Evolutionary conservation across 2,329 filamentous ascomycete genomes (phyloP).

Genomic region (Neurospora sp.): DNA sequence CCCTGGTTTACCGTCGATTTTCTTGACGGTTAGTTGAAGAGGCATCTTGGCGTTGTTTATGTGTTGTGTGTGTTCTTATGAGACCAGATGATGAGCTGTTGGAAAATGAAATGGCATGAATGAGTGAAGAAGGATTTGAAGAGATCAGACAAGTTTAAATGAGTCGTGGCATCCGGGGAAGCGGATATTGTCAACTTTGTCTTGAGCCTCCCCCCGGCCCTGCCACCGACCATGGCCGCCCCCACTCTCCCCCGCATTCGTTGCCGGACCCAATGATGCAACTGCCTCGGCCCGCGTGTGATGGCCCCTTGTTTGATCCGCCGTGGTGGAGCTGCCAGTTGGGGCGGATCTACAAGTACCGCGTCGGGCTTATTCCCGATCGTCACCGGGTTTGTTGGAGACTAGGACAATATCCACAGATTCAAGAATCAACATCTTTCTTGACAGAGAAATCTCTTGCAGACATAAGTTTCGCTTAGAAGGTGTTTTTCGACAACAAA

Average conservation of each 20-base stretch:
- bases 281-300: constrained; percentile 11
- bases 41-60: constrained; percentile 31
- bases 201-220: neutral
- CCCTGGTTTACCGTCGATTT: constrained; percentile 74
- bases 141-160: neutral
- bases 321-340: neutral
- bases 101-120: neutral
- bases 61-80: neutral
- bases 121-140: neutral
- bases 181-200: neutral
- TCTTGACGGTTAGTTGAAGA: constrained; percentile 51
- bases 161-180: neutral
- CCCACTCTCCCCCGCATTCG: constrained; percentile 11
- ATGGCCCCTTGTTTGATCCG: neutral
- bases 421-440: neutral
- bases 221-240: neutral
- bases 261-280: constrained; percentile 9
- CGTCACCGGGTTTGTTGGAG: neutral
- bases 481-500: neutral
- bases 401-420: neutral
- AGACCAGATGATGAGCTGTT: neutral
- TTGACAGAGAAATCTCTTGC: neutral
- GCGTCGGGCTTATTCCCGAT: neutral
- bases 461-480: neutral
- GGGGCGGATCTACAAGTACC: neutral